These are phyloP conservation scores for Penicillium pulvis DNA, from an alignment of 495 filamentous ascomycete species.

Conservation along the genomic window DNA sequence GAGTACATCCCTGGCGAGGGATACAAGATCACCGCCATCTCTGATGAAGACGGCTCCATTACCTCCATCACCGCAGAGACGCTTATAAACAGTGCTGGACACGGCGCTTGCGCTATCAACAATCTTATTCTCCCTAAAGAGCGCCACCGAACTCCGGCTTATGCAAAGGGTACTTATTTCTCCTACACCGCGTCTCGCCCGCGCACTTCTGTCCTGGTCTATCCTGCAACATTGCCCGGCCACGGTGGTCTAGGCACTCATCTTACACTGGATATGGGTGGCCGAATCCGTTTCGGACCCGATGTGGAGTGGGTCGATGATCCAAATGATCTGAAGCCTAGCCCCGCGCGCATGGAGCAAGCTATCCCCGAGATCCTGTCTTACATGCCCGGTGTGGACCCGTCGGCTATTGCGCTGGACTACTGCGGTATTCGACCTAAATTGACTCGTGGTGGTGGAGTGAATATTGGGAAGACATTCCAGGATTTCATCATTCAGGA, in stretches of 20 bases:
- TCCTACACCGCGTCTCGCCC: constrained; percentile 71
- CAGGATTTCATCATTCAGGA: constrained; percentile 82
- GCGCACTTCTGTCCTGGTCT: constrained; percentile 73
- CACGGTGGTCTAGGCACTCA: constrained; percentile 89
- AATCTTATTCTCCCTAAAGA: constrained; percentile 76
- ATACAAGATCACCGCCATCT: constrained; percentile 56
- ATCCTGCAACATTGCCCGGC: constrained; percentile 80
- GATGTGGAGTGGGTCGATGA: constrained; percentile 91
- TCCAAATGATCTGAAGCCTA: constrained; percentile 56
- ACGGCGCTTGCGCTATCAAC: constrained; percentile 71
- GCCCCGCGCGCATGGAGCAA: constrained; percentile 58
- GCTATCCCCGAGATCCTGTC: constrained; percentile 73
- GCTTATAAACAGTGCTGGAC: constrained; percentile 83
- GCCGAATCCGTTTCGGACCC: constrained; percentile 87
- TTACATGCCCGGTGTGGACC: constrained; percentile 76
- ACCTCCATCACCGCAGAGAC: constrained; percentile 69
- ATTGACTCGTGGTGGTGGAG: constrained; percentile 60
- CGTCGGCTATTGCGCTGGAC: constrained; percentile 69
- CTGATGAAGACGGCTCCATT: constrained; percentile 38
- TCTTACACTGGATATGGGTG: constrained; percentile 85
- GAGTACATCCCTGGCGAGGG: constrained; percentile 55
- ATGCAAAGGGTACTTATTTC: constrained; percentile 96
- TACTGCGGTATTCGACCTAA: constrained; percentile 94
- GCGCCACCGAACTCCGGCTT: constrained; percentile 64
- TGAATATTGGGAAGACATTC: constrained; percentile 64